Percentiles rank a stretch among this genome's conserved stretches.
Evolutionary conservation across 2,329 filamentous ascomycete species (phyloP).

Genomic region (Elsinoe arachidis): DNA sequence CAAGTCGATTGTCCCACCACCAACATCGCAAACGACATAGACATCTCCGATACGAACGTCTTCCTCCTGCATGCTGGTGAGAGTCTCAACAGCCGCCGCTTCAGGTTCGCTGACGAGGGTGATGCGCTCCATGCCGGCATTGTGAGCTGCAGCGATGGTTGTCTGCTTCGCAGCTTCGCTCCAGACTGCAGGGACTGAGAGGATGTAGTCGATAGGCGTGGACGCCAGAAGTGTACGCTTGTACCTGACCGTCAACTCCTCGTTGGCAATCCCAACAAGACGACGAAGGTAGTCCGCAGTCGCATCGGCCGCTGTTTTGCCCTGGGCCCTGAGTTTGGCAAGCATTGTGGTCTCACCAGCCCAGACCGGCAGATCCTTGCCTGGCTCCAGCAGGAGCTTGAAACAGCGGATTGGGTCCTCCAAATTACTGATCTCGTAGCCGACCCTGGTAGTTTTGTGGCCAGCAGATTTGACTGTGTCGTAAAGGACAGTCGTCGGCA

Average conservation of each 20-base stretch:
- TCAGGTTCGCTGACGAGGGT: slow-evolving; percentile 66
- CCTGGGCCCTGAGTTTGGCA: slow-evolving; percentile 61
- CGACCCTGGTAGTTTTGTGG: slow-evolving; percentile 29
- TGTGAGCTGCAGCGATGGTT: slow-evolving; percentile 66
- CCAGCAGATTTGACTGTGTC: no score
- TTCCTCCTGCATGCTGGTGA: slow-evolving; percentile 71
- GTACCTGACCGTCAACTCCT: slow-evolving; percentile 59
- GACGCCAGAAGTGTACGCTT: slow-evolving; percentile 39
- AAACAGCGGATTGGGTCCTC: slow-evolving; percentile 70
- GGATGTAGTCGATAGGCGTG: slow-evolving; percentile 68
- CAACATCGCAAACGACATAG: no score
- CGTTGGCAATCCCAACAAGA: slow-evolving; percentile 69
- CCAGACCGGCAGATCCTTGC: slow-evolving; percentile 72
- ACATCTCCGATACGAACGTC: slow-evolving; percentile 58
- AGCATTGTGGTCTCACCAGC: slow-evolving; percentile 63
- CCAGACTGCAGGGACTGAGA: slow-evolving; percentile 79
- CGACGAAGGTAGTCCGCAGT: slow-evolving; percentile 72
- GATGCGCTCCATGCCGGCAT: slow-evolving; percentile 62
- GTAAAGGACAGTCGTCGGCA: slow-evolving; percentile 66
- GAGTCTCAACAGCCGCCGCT: slow-evolving; percentile 46
- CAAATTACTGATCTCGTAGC: slow-evolving; percentile 73
- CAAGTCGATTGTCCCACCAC: no score
- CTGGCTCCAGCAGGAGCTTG: slow-evolving; percentile 74
- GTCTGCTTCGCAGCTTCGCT: slow-evolving; percentile 75
- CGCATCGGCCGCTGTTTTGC: slow-evolving; percentile 70